Base-by-base conservation (phyloP, 2,329 filamentous ascomycete genomes). In the Colletotrichum tropicale region DNA sequence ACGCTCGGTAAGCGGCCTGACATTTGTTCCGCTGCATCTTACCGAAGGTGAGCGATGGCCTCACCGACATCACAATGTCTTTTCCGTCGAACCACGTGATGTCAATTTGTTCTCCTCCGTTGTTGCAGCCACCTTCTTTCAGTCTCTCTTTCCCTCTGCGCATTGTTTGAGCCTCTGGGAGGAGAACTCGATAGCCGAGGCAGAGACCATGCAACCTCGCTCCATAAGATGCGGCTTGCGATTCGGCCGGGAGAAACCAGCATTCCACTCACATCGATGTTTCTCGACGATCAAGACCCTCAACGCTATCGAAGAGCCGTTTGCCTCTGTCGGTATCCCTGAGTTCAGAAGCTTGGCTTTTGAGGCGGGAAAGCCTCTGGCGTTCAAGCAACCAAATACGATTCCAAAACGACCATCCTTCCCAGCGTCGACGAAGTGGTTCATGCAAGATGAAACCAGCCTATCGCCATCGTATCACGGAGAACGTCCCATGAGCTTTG, bases 351-450 rank as follows among this genome's bases (percentile, higher is more conserved):
- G 58, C 3, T 38, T 24, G 13, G 48, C 61, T 10, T 78, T 77
- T 43, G n/a, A 24, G 21, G n/a, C 66, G 18, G 75, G 30, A 9
- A 56, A 30, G 18, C 71, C 48, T 77, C 58, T 80, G 28, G 80
- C 78, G 79, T 48, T 76, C 70, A 70, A 79, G n/a, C 58, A 78
- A 38, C 36, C 69, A 8, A 80, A 80, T 2, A 36, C 80, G 15
- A 69, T 76, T 36, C 68, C 80, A 28, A 67, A 24, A 36, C 21
- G 71, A 71, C 77, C 81, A 56, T 58, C 30, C 16, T 79, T 24
- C 77, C 81, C 34, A 76, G 81, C 43, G 76, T 78, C 61, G 38
- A 67, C 64, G 8, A 80, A 77, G 74, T 84, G 83, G 83, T 83
- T 84, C 62, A 70, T 67, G 12, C 38, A 69, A 16, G 30, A 66